These are phyloP conservation scores for Hibiscus trionum DNA, from an alignment of 345 rosid genomes.

Conservation along the genomic window DNA sequence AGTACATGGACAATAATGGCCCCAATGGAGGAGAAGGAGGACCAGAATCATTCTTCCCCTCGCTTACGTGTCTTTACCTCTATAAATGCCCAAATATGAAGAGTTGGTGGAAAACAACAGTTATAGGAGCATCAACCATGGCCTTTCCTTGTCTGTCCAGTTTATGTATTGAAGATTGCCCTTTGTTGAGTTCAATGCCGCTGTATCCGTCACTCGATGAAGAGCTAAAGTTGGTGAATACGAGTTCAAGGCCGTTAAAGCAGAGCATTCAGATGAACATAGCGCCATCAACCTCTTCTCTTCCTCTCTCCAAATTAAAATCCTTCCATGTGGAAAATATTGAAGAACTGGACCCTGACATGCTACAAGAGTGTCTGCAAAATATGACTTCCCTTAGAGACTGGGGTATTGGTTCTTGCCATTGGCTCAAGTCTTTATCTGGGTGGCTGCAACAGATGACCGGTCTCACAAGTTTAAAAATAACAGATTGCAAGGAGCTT, in stretches of 20 bases:
- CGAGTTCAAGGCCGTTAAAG: neutral
- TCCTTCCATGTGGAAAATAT: accelerated
- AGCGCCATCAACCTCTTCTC: neutral
- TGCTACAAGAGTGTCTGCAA: neutral
- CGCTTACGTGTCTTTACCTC: accelerated
- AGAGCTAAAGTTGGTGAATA: no score
- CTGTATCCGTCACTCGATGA: no score
- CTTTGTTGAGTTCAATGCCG: neutral
- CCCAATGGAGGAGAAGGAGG: neutral
- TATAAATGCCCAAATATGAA: accelerated
- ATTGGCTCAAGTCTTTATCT: neutral
- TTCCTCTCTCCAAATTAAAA: neutral
- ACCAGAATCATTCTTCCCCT: neutral
- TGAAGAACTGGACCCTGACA: neutral
- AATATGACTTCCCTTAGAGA: neutral
- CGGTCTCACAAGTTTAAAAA: neutral
- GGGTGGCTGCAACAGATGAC: neutral
- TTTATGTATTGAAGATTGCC: neutral
- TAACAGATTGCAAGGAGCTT: neutral
- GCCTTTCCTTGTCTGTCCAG: neutral
- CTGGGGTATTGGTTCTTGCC: neutral
- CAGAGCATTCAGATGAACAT: neutral
- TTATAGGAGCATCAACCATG: neutral
- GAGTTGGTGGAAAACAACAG: neutral
- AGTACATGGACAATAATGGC: neutral